Conservation (phyloP, 441 rosid species). For the Dalechampia spathulata region DNA sequence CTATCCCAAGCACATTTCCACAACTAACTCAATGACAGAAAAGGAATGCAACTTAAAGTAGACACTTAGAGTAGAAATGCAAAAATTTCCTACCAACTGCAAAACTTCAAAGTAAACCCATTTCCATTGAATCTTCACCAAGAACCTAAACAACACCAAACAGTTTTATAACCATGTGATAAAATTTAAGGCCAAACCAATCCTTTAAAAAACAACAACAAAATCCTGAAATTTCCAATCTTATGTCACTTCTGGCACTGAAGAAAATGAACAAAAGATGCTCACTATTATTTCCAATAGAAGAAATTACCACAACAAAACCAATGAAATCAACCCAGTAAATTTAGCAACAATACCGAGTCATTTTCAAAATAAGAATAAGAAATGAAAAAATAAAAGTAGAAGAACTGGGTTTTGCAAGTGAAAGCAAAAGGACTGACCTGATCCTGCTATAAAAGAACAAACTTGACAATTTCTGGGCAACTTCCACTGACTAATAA, state of each 20-base stretch:
- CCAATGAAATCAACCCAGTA: too few species aligned
- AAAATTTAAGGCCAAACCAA: conserved; percentile 14
- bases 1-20: too few species aligned
- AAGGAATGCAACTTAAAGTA: conserved; percentile 13
- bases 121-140: conserved; percentile 32
- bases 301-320: neutral
- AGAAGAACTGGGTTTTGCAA: conserved; percentile 11
- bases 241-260: too few species aligned
- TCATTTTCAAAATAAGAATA: conserved; percentile 1
- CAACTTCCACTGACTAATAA: conserved; percentile 16
- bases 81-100: conserved; percentile 14
- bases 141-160: conserved; percentile 14
- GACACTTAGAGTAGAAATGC: conserved; percentile 10
- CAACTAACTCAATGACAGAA: too few species aligned
- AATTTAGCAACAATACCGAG: conserved; percentile 7
- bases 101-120: conserved; percentile 16
- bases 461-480: conserved; percentile 5
- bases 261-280: neutral
- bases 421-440: conserved; percentile 9
- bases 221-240: too few species aligned
- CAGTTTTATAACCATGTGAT: conserved; percentile 3
- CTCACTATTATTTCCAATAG: too few species aligned
- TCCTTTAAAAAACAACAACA: conserved; percentile 7
- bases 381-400: neutral
- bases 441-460: too few species aligned